A percentile compares a stretch with the other conserved stretches of the same genome.
Conservation (phyloP, 2,329 filamentous ascomycete genomes). For the Emergomyces orientalis region DNA sequence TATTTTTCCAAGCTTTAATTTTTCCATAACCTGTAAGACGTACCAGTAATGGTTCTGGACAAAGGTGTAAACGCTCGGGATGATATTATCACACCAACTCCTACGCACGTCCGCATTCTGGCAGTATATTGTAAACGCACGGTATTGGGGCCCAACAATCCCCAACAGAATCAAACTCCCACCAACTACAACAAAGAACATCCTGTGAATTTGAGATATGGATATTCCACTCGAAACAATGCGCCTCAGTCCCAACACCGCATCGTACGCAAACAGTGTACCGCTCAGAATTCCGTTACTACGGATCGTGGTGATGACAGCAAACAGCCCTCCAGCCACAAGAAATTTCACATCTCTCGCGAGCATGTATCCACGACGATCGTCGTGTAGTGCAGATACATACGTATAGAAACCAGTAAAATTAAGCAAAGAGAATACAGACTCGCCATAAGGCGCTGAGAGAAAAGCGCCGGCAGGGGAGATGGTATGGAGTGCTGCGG, state of each 20-base stretch:
- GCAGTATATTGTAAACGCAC: slow-evolving; percentile 69
- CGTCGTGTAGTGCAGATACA: slow-evolving; percentile 37
- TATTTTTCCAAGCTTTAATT: not conserved
- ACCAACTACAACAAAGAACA: slow-evolving; percentile 53
- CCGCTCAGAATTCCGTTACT: slow-evolving; percentile 84
- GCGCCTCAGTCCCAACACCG: slow-evolving; percentile 34
- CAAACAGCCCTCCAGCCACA: slow-evolving; percentile 59
- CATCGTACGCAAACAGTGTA: slow-evolving; percentile 60
- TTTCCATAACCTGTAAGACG: slow-evolving; percentile 23
- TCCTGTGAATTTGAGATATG: slow-evolving; percentile 40
- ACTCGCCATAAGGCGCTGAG: slow-evolving; percentile 75
- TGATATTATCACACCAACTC: slow-evolving; percentile 62
- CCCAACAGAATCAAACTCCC: slow-evolving; percentile 61
- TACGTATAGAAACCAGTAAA: slow-evolving; percentile 66
- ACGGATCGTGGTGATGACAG: slow-evolving; percentile 61
- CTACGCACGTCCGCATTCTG: slow-evolving; percentile 33
- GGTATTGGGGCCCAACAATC: slow-evolving; percentile 59
- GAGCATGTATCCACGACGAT: slow-evolving; percentile 20
- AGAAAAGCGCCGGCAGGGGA: slow-evolving; percentile 86
- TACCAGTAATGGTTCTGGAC: slow-evolving; percentile 90
- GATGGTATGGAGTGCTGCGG: slow-evolving; percentile 67
- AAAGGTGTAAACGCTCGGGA: slow-evolving; percentile 85
- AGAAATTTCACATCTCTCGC: slow-evolving; percentile 45
- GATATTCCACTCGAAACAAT: slow-evolving; percentile 33
- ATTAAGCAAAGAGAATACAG: slow-evolving; percentile 65